Evolutionary conservation across 495 filamentous ascomycete genomes (phyloP), one percentile per base, ranked within the genome.

Genomic region (Rhizodiscina lignyota): DNA sequence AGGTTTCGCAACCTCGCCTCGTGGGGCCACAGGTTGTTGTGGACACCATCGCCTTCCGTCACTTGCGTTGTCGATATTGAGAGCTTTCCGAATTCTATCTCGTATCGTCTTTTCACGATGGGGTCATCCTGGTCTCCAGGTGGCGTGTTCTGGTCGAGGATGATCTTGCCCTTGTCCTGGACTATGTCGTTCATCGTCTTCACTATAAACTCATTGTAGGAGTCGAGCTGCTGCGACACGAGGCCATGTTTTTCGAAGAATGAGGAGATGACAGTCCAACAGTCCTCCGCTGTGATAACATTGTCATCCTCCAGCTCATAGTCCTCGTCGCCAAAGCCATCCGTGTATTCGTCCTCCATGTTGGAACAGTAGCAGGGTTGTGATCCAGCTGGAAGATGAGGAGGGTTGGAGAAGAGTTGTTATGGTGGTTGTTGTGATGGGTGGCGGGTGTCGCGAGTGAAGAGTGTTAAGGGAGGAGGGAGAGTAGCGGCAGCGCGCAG

Each of bases 181-280:
- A 96, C 74, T 36, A 96, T 68, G 41, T 92, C 81, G 44, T 93
- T 83, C 62, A 96, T 86, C 0, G 89, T 94, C 2, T 78, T 82
- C 22, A 72, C 70, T 32, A 87, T 79, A 50, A 99, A 99, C 51
- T 94, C 85, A 61, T 99, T 81, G 63, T 93, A 99, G 2, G 89
- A 99, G 54, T 96, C 86, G 39, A 96, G 70, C 61, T 99, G 89
- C 54, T 96, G 91, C 2, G 91, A 92, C 8, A 96, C 91, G 16
- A 99, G 70, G 47, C 91, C 87, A 60, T 94, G 94, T 30, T 65
- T 63, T 40, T 94, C 83, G 60, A 99, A 96, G 63, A 94, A 96
- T 1, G 91, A 77, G 19, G 79, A 80, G 52, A 99, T 94, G 49
- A 96, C 91, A 30, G 77, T 78, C 89, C 89, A 99, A 60, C 83